A percentile compares a stretch with the other conserved stretches of the same genome.
These are phyloP conservation scores for Prinsepia uniflora DNA, from an alignment of 306 rosid species.

Conservation along the genomic window DNA sequence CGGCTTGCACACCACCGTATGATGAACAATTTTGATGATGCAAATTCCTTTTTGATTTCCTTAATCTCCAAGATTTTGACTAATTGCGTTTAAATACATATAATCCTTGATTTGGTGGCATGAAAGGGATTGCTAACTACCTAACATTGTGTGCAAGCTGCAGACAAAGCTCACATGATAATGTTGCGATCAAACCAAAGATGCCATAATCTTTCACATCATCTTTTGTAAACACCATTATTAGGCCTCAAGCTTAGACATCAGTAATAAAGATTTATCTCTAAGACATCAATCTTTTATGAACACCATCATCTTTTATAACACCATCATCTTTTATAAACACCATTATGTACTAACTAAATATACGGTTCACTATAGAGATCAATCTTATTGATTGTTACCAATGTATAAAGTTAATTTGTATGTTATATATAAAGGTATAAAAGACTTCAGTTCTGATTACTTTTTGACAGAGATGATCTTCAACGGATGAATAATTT, in stretches of 20 bases:
- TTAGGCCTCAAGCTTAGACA: not conserved
- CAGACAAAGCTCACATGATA: slow-evolving; percentile 13
- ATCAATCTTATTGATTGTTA: too few relatives aligned
- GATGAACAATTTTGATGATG: not conserved
- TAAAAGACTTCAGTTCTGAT: too few relatives aligned
- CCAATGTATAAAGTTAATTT: too few relatives aligned
- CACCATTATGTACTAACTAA: too few relatives aligned
- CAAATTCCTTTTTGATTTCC: not conserved
- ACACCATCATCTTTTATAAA: too few relatives aligned
- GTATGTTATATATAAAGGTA: too few relatives aligned
- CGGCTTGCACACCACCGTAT: not conserved
- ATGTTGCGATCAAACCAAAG: slow-evolving; percentile 8
- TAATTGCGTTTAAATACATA: slow-evolving; percentile 10
- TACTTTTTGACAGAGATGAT: too few relatives aligned
- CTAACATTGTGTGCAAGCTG: not conserved
- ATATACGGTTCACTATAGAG: too few relatives aligned
- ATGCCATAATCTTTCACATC: not conserved
- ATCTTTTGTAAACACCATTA: not conserved
- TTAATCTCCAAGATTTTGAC: not conserved
- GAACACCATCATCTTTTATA: slow-evolving; percentile 2
- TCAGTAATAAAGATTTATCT: too few relatives aligned
- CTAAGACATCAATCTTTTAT: too few relatives aligned
- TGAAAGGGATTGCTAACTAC: slow-evolving; percentile 2
- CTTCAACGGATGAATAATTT: too few relatives aligned
- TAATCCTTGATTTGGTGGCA: slow-evolving; percentile 1